Evolutionary conservation across 306 rosid species (phyloP).

Genomic region (cucumber (Cucumis sativus)): Cucumber_9930_V3 NC_026659.2:3027001-3027500

Average conservation of each 20-base stretch:
- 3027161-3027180: not conserved
- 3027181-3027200: not conserved
- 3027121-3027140: not conserved
- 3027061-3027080: slow-evolving; percentile 22
- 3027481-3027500: not conserved
- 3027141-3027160: not conserved
- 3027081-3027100: not conserved
- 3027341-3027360: not conserved
- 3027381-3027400: not conserved
- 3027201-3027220: not conserved
- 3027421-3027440: not conserved
- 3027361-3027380: not conserved
- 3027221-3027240: not conserved
- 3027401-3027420: not conserved
- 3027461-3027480: not conserved
- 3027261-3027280: not conserved
- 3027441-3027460: not conserved
- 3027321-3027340: not conserved
- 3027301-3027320: not conserved
- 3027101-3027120: not conserved
- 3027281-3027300: not conserved
- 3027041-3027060: slow-evolving; percentile 19
- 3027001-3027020: slow-evolving; percentile 26
- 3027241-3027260: not conserved
- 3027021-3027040: slow-evolving; percentile 30